A percentile compares a stretch with the other conserved stretches of the same genome.
Conservation (phyloP, 257 asterid genomes). For the Fraxinus americana region DNA sequence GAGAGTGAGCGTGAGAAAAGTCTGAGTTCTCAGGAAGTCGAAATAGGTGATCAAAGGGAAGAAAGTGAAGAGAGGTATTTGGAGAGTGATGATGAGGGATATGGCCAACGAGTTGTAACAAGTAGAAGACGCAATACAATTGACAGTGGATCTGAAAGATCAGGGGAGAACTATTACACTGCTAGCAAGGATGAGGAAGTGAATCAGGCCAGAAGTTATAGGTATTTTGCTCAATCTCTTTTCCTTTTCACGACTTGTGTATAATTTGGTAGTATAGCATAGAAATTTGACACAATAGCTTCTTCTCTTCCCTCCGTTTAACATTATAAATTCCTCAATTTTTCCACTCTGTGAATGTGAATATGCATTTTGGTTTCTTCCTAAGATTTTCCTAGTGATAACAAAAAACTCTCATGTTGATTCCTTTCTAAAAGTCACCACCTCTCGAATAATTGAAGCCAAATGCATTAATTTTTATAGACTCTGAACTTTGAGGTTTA, state of each 20-base stretch:
- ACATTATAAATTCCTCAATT: neutral
- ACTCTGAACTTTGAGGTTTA: neutral
- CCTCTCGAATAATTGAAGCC: neutral
- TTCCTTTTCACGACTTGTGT: neutral
- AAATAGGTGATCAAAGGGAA: constrained; percentile 75
- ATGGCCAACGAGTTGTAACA: constrained; percentile 63
- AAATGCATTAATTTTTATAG: neutral
- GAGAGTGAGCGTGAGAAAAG: constrained; percentile 91
- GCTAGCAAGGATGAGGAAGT: constrained; percentile 82
- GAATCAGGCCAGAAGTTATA: constrained; percentile 65
- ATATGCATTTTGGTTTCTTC: neutral
- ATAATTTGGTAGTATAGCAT: neutral
- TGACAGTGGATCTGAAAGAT: constrained; percentile 84
- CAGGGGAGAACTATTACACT: constrained; percentile 74
- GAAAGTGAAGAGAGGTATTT: constrained; percentile 76
- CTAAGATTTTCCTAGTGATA: neutral
- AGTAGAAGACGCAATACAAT: constrained; percentile 72
- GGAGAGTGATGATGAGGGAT: constrained; percentile 81
- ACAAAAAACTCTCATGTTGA: neutral
- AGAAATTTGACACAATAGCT: neutral
- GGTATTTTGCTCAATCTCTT: constrained; percentile 45
- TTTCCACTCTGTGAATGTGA: neutral
- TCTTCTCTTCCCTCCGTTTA: neutral
- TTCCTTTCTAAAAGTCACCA: neutral
- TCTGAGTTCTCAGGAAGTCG: constrained; percentile 79